Percentiles rank a stretch among this genome's conserved stretches.
phyloP scores from a whole-genome alignment of 225 moss, liverwort and hornwort species.

The Antitrichia curtipendula region DNA sequence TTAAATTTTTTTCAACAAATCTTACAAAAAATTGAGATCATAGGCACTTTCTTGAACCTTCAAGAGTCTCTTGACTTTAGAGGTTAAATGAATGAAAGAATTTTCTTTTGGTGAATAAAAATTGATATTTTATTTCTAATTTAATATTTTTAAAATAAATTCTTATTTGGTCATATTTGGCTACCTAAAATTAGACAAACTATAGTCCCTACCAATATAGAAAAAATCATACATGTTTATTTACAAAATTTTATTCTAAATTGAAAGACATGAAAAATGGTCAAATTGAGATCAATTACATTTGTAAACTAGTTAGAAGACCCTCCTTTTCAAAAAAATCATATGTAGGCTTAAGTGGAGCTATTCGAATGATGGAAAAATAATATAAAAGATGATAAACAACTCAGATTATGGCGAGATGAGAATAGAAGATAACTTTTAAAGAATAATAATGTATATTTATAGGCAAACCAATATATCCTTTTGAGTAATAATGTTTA shows the following conservation, averaged over 20 bases:
- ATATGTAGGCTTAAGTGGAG: background rate
- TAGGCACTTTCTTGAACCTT: too few species aligned
- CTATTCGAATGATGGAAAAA: background rate
- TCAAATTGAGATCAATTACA: background rate
- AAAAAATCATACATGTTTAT: background rate
- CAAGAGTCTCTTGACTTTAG: too few species aligned
- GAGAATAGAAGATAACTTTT: too few species aligned
- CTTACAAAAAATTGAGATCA: too few species aligned
- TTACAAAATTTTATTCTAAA: background rate
- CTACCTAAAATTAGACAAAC: background rate
- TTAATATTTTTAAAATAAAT: background rate
- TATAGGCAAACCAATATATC: too few species aligned
- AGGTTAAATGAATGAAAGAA: too few species aligned
- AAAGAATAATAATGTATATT: too few species aligned
- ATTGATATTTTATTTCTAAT: background rate
- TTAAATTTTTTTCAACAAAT: too few species aligned
- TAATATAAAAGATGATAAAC: background rate
- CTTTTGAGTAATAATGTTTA: too few species aligned
- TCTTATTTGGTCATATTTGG: background rate
- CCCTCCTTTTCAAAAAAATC: background rate
- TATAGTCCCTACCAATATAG: background rate
- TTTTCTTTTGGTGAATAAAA: background rate
- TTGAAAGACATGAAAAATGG: background rate
- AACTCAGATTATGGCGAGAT: background rate
- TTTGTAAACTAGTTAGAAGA: background rate